These are phyloP conservation scores for Cucurbita maxima DNA, from an alignment of 306 rosid genomes.

Conservation along the genomic window DNA sequence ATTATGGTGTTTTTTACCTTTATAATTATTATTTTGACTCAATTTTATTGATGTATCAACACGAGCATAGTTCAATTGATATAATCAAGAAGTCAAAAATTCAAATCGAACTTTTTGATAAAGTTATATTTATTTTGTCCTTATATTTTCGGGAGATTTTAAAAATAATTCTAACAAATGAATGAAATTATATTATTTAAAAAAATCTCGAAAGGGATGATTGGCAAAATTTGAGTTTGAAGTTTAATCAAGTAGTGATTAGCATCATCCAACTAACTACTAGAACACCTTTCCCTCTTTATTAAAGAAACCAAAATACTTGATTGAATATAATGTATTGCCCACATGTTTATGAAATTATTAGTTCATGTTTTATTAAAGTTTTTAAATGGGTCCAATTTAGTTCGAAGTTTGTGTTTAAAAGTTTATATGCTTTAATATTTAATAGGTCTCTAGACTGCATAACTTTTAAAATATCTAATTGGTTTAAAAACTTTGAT, in stretches of 20 bases:
- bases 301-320: background rate
- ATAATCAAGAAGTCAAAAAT: too few relatives aligned
- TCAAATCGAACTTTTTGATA: too few relatives aligned
- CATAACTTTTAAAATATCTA: too few relatives aligned
- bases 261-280: background rate
- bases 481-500: too few relatives aligned
- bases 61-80: too few relatives aligned
- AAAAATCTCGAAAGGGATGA: background rate
- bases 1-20: too few relatives aligned
- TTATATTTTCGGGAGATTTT: background rate
- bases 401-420: too few relatives aligned
- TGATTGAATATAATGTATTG: background rate
- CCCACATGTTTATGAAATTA: background rate
- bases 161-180: background rate
- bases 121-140: too few relatives aligned
- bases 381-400: background rate
- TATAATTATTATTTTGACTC: background rate
- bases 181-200: background rate
- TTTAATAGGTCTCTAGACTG: too few relatives aligned
- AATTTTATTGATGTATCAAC: background rate
- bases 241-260: conserved; percentile 7
- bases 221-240: conserved; percentile 6
- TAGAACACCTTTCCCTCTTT: background rate
- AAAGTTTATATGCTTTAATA: too few relatives aligned
- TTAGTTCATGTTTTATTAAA: background rate